Evolutionary conservation across 139 green algal species (phyloP), one percentile per base, ranked within the genome.

Genomic region (Coelastrella sp.): DNA sequence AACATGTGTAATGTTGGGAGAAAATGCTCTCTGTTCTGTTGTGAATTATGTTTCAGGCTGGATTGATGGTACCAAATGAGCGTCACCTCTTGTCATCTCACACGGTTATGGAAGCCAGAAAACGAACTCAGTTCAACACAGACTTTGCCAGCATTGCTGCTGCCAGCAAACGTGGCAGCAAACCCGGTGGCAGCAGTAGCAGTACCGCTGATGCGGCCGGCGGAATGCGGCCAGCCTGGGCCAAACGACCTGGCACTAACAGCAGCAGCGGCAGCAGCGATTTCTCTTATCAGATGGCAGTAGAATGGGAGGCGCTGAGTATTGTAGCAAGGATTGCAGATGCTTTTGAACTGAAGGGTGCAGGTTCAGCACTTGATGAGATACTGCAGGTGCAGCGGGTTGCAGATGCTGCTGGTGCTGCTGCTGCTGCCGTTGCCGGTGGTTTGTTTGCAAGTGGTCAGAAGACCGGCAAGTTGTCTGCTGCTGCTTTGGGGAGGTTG

Each of bases 31-130:
- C 45, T 57, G 45, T 57, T 3, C 15, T n/a, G n/a, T 9, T 57
- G 45, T 57, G 45, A 57, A 13, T 57, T 9, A 57, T 57, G 45
- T 27, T 86, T 68, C 59, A 89, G 78, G 69, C 82, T 68, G 25
- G 32, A 13, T 15, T 81, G n/a, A 32, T 43, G 8, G 2, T 57
- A n/a, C 5, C 50, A 21, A 19, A 45, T 25, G 25, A 60, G 19
- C 32, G 4, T 21, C 23, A 69, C 51, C 30, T 77, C 35, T 15
- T 85, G 64, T 38, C 81, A n/a, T 21, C 45, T 50, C 37, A 73
- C 74, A 21, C 68, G 67, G 23, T 84, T 50, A 40, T 34, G 45
- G 35, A 38, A 4, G 50, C 38, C 37, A 32, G 43, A 32, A 15
- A 41, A 8, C n/a, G 69, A 5, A 7, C 11, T 9, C 25, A 27